phyloP scores from a whole-genome alignment of 2,329 filamentous ascomycete species.

The Pestalotiopsis sp. region DNA sequence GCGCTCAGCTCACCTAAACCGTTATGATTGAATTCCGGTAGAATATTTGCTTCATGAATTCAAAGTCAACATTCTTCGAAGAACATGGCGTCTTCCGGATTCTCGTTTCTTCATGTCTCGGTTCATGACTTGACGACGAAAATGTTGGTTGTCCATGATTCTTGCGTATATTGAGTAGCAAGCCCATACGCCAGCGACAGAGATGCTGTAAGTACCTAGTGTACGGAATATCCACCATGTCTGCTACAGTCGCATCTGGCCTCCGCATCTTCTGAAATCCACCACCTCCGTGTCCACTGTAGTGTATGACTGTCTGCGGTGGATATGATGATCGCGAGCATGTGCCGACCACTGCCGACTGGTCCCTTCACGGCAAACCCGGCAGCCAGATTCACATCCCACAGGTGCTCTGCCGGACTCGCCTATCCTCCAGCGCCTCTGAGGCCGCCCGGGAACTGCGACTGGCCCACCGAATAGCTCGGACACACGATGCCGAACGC shows the following conservation, averaged over 20 bases:
- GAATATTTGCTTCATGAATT: neutral
- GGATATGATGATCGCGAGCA: neutral
- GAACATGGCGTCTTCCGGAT: neutral
- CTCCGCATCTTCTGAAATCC: no score
- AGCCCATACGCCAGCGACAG: neutral
- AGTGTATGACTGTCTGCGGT: neutral
- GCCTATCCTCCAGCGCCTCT: neutral
- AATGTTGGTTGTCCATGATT: neutral
- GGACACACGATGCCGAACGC: neutral
- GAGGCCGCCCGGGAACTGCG: neutral
- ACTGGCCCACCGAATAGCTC: neutral
- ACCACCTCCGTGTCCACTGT: neutral
- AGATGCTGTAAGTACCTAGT: neutral
- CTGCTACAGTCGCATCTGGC: no score
- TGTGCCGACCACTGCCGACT: neutral
- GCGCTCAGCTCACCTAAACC: neutral
- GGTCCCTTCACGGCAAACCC: neutral
- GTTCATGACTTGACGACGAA: neutral
- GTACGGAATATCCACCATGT: neutral
- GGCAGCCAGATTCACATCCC: neutral
- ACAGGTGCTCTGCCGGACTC: neutral
- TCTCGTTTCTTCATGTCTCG: neutral
- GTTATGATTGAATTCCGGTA: neutral
- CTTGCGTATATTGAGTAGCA: neutral
- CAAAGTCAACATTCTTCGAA: neutral